Evolutionary conservation across 139 green algal species (phyloP), one percentile per base, ranked within the genome.

Genomic region (Chlamydomonas schloesseri): DNA sequence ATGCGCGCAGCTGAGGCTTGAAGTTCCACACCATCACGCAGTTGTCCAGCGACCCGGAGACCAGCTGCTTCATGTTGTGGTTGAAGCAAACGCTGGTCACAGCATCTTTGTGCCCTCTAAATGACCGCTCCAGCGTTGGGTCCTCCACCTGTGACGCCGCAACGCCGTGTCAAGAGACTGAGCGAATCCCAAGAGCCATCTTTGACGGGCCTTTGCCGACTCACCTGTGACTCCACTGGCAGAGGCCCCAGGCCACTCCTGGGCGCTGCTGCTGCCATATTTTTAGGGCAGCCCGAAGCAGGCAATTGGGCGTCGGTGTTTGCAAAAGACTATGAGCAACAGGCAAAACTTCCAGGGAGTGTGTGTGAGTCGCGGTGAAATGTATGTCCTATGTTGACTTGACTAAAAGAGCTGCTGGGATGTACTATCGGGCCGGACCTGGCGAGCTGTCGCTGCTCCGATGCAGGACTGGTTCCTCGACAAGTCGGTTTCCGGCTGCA

Each of bases 1-100:
- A 97, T 0, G 96, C 96, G 0, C 96, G 84, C 73, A 98, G 86
- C 89, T 97, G 93, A 0, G 95, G 94, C 71, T 97, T 97, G 91
- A 98, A 97, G 92, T 98, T 97, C 96, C 96, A 98, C 24, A 98
- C 90, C 96, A 98, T 98, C 33, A 98, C 93, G 34, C 70, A 92
- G 74, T 93, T 90, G 74, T 98, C 96, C 75, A 97, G 37, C 0
- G 89, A 93, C 11, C 93, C 94, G 1, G 94, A 97, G 17, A 98
- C 93, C 21, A 98, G 87, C 90, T 98, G 96, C 84, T 95, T 95
- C 93, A 98, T 96, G 90, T 96, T 97, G 36, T 73, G 90, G 84
- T 97, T 97, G 88, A 98, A 98, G 8, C 88, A 93, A 0, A 98
- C 95, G 18, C 89, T 94, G 3, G 94, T 95, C 26, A 97, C 96